Base-by-base conservation (phyloP, 495 filamentous ascomycete genomes). In the Rhypophila decipiens region DNA sequence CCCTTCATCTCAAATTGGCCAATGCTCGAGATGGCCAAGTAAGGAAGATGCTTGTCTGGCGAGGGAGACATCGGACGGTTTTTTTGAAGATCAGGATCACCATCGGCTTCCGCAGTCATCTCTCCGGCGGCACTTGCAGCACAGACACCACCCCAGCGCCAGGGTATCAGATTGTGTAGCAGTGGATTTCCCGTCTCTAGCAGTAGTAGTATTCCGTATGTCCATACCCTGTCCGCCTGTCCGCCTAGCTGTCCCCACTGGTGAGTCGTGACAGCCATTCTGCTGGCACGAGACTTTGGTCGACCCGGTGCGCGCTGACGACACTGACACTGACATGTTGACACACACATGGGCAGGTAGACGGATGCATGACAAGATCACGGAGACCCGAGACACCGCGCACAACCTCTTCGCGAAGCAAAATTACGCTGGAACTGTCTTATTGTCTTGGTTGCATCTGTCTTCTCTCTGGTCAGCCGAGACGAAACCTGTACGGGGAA, bases 381-480 rank as follows among this genome's bases (percentile, higher is more conserved):
- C 46, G 42, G 54, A 49, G 45, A 43, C 49, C 47, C 56, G 51
- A 55, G 48, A 58, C 52, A 59, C 46, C 42, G n/a, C 35, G 38
- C 45, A 43, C 39, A 5, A 21, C 29, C 38, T 44, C 19, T 8
- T 40, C 41, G 47, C 56, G 47, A 55, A 53, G 56, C 50, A 54
- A 57, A 57, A 55, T 57, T 57, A 44, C 47, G 36, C 51, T 55
- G 51, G 45, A 53, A 42, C 46, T 49, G 52, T 54, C 55, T 51
- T 53, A 49, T 49, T 55, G 37, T 52, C 38, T 42, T 48, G 43
- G 52, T 45, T 44, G 47, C 52, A 52, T 42, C 42, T 35, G 37
- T 38, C 44, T 37, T 9, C 15, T 9, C 35, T 11, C 5, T 37
- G 10, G 23, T 33, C 29, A 38, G 43, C 24, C 31, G 21, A 47